These are phyloP conservation scores for Podaxis carcinomalis DNA, from an alignment of 768 basidiomycete genomes.

Conservation along the genomic window DNA sequence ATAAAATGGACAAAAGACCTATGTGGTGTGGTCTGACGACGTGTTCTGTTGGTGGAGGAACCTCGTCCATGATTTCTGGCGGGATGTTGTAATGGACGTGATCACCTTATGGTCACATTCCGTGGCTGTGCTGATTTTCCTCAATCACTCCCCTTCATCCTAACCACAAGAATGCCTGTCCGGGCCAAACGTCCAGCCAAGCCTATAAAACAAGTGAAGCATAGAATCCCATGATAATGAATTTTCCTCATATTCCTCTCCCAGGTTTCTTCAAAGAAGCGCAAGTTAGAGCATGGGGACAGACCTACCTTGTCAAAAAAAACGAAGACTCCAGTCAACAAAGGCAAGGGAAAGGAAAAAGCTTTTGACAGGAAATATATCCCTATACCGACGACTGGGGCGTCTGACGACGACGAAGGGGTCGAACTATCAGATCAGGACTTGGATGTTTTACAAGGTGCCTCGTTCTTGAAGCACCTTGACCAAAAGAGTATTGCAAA, in stretches of 20 bases:
- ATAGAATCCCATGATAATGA: constrained; percentile 9
- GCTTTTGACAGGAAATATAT: constrained; percentile 57
- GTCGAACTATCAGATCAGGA: constrained; percentile 66
- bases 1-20: constrained; percentile 57
- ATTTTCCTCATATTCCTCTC: not conserved
- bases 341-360: constrained; percentile 42
- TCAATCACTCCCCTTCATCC: constrained; percentile 18
- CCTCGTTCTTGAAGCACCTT: constrained; percentile 63
- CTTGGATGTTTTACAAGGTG: constrained; percentile 56
- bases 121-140: constrained; percentile 10
- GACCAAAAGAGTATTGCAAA: constrained; percentile 80
- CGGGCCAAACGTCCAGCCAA: constrained; percentile 31
- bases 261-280: constrained; percentile 53
- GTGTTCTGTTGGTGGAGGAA: constrained; percentile 61
- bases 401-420: constrained; percentile 40
- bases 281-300: constrained; percentile 30
- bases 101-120: constrained; percentile 4
- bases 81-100: not conserved
- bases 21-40: constrained; percentile 77
- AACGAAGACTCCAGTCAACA: constrained; percentile 31
- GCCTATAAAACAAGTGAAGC: constrained; percentile 20
- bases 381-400: constrained; percentile 48
- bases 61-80: constrained; percentile 34
- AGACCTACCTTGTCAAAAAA: constrained; percentile 19
- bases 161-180: constrained; percentile 16